Conservation (phyloP, 2,329 filamentous ascomycete species). For the Penicillium sp. region DNA sequence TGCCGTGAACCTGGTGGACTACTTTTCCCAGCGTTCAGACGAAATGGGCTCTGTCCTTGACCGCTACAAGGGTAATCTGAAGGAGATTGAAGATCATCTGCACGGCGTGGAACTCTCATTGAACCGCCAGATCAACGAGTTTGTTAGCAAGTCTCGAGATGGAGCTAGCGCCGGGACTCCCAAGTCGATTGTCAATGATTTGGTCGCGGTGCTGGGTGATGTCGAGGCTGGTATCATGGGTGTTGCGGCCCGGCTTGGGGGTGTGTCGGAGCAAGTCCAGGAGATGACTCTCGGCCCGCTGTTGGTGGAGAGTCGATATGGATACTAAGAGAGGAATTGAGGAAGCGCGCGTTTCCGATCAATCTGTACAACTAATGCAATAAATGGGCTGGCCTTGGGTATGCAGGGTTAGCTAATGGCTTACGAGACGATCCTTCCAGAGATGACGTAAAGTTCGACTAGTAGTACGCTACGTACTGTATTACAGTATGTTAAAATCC, state of each 20-base stretch:
- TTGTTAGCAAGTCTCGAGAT: conserved; percentile 52
- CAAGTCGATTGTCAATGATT: conserved; percentile 49
- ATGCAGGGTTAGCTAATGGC: conserved; percentile 6
- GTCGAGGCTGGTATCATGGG: conserved; percentile 70
- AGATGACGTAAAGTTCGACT: neutral
- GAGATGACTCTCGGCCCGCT: conserved; percentile 58
- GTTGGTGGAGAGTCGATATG: conserved; percentile 35
- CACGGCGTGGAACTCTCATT: conserved; percentile 67
- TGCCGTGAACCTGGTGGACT: conserved; percentile 66
- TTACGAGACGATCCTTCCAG: neutral
- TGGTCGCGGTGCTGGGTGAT: conserved; percentile 66
- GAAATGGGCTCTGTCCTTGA: conserved; percentile 66
- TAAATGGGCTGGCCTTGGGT: conserved; percentile 21
- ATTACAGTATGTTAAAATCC: neutral
- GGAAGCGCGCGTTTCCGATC: conserved; percentile 11
- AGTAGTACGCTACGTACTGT: neutral
- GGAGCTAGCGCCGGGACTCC: conserved; percentile 52
- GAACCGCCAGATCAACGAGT: conserved; percentile 65
- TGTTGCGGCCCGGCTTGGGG: conserved; percentile 66
- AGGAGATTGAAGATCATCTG: conserved; percentile 70
- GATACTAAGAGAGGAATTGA: conserved; percentile 10
- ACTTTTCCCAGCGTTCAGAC: conserved; percentile 67
- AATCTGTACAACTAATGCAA: conserved; percentile 34
- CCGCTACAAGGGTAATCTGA: conserved; percentile 64
- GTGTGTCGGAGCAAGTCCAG: conserved; percentile 66